Evolutionary conservation across 345 rosid genomes (phyloP), one percentile per base, ranked within the genome.

Genomic region (Streptanthus diversifolius): DNA sequence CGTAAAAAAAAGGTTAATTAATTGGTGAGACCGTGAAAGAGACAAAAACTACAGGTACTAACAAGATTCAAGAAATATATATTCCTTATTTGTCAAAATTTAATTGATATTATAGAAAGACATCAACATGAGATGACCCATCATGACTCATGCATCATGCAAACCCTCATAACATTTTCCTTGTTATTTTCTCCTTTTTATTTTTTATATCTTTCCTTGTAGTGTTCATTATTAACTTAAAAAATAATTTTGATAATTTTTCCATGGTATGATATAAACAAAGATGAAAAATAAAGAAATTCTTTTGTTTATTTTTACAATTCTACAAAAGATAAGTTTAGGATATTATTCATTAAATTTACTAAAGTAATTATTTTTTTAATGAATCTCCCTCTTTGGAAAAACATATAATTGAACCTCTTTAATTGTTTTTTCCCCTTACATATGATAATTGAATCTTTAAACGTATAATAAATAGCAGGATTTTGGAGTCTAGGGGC

Each of bases 91-190:
- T 33, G 76, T 72, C 35, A 41, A 63, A 62, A 22, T 5, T 37
- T 71, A 63, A 52, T 53, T 58, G 21, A 74, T 74, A 27, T 24
- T 25, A 17, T 66, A 47, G 10, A 43, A 56, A 73, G 32, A 37
- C 32, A 56, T 73, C 65, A 73, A 33, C 49, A 63, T 22, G 55
- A 62, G 48, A 71, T 52, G 69, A 53, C 63, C 43, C 63, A 53
- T 45, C 56, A 45, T 61, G 75, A 61, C 68, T 8, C 41, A 27
- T 61, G 17, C 12, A 35, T 37, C 2, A 27, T 33, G 49, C 39
- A 62, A 47, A 27, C 62, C 56, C 54, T n/a, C 41, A 49, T 24
- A 19, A 51, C 54, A 52, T 4, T 51, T 51, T 71, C 43, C 32
- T 39, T 10, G 21, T 60, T 17, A 25, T 22, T 8, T 51, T 51